These are phyloP conservation scores for Blastobotrys parvus DNA, from an alignment of 805 yeast genomes.

Conservation along the genomic window DNA sequence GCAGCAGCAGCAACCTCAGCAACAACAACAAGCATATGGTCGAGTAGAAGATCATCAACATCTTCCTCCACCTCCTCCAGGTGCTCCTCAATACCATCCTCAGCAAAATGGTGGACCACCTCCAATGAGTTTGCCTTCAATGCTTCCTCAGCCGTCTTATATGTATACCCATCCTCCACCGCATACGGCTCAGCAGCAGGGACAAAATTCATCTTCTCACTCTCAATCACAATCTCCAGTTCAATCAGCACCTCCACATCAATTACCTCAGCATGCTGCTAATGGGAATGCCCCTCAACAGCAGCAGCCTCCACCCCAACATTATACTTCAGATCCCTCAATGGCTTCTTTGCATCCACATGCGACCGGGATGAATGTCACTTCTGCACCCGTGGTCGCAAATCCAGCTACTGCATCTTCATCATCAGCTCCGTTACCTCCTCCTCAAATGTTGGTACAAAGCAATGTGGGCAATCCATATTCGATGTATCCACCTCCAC, in stretches of 20 bases:
- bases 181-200: neutral
- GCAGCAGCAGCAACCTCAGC: neutral
- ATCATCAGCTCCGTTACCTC: conserved; percentile 1
- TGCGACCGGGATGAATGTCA: too few relatives aligned
- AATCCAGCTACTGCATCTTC: neutral
- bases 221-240: neutral
- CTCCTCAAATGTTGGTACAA: conserved; percentile 8
- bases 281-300: neutral
- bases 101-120: too few relatives aligned
- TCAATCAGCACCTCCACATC: conserved; percentile 5
- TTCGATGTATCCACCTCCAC: conserved; percentile 2
- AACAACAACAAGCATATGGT: neutral
- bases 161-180: neutral
- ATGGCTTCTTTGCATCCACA: neutral
- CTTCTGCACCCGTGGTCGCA: neutral
- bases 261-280: conserved; percentile 8
- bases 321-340: conserved; percentile 1
- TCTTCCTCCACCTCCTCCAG: neutral
- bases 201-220: conserved; percentile 7
- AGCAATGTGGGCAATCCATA: conserved; percentile 2
- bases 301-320: neutral
- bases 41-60: neutral
- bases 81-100: neutral
- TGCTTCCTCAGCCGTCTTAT: neutral
- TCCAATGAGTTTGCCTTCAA: neutral